Evolutionary conservation across 192 early-diverging fungal genomes (phyloP).

Genomic region (Umbelopsis sp.): DNA sequence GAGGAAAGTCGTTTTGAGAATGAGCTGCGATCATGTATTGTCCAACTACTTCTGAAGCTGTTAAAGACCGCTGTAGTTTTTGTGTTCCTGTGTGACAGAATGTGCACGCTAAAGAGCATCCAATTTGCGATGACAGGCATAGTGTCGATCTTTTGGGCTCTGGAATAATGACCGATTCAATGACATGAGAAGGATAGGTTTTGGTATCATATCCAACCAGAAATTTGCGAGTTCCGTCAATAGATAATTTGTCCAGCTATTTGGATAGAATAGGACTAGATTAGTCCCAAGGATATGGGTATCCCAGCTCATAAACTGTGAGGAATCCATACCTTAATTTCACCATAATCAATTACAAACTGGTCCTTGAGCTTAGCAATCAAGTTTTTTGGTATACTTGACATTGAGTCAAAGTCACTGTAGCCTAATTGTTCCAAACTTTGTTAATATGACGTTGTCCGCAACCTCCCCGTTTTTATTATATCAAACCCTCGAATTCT

Average conservation of each 20-base stretch:
- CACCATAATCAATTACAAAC: conserved; percentile 47
- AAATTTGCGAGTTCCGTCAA: conserved; percentile 65
- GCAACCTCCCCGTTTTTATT: too few relatives aligned
- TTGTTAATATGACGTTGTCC: not conserved
- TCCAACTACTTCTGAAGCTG: conserved; percentile 67
- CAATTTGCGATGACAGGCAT: conserved; percentile 84
- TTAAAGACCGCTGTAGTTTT: conserved; percentile 75
- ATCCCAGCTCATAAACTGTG: too few relatives aligned
- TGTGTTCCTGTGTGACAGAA: conserved; percentile 95
- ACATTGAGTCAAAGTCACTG: conserved; percentile 68
- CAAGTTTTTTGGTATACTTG: conserved; percentile 54
- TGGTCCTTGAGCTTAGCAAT: conserved; percentile 47
- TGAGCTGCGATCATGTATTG: conserved; percentile 70
- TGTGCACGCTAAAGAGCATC: conserved; percentile 80
- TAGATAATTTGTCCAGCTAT: conserved; percentile 48
- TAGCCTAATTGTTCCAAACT: conserved; percentile 37
- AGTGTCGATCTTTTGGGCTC: conserved; percentile 66
- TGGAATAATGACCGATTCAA: conserved; percentile 83
- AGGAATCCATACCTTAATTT: conserved; percentile 40
- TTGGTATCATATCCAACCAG: conserved; percentile 55
- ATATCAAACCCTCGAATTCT: too few relatives aligned
- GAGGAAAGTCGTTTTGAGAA: conserved; percentile 63
- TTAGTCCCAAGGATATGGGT: too few relatives aligned
- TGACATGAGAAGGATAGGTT: conserved; percentile 54
- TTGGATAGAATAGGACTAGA: too few relatives aligned